Base-by-base conservation (phyloP, 176 grass and related monocot species). In the Phoenix roebelenii region DNA sequence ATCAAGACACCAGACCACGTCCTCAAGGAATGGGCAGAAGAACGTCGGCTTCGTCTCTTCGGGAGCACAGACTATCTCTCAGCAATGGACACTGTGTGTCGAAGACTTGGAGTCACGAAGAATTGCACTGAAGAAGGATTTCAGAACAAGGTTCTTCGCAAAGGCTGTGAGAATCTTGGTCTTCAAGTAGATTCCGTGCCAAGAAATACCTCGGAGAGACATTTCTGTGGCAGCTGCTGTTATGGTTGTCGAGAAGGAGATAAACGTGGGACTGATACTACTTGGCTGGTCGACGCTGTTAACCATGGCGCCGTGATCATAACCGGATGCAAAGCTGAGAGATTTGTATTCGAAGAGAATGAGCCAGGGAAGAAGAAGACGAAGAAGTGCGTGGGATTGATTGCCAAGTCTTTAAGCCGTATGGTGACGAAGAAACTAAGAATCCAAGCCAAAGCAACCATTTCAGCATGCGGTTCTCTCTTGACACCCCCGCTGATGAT, bases 231-330 rank as follows among this genome's bases (percentile, higher is more conserved):
- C 22, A 83, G 68, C 61, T 97, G 92, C 66, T 23, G 66, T 1
- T 97, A 66, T 55, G 87, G 87, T 15, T 97, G 92, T 72, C 77
- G 87, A 73, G 44, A 68, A 24, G 84, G 92, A 2, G 87, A 91
- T 6, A 97, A 97, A 59, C 77, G 75, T 48, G 92, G 92, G 22
- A 88, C 92, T 0, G 92, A 91, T 64, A 88, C 72, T 5, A 85
- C 92, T 58, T 97, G 92, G 92, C 76, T 91, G 15, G 80, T 85
- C 18, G 92, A 97, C 61, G 92, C 92, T 0, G 92, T 97, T 23
- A 20, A 50, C 26, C 17, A 55, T 23, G 84, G 87, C 58, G 87
- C 92, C 0, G 83, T 97, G 30, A 70, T 97, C 77, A 63, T 91
- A 49, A 81, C 84, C 1, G 84, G 72, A 4, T 84, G 87, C 76